phyloP scores from a whole-genome alignment of 495 filamentous ascomycete species.

The Glutinoglossum americanum region DNA sequence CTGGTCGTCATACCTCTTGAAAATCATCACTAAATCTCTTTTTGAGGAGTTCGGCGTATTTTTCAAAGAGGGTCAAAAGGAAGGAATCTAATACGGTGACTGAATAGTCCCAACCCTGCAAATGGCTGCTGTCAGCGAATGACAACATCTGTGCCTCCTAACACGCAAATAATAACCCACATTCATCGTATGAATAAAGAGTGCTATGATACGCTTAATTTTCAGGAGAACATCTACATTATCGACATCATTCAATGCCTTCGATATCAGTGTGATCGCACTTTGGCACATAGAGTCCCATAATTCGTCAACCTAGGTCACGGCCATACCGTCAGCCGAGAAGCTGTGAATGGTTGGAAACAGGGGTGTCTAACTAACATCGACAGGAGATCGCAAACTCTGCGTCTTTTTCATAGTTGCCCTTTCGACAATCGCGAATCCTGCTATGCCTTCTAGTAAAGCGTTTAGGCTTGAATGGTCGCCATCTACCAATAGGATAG shows the following conservation, averaged over 20 bases:
- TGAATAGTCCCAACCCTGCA: conserved; percentile 68
- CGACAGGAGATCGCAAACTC: conserved; percentile 57
- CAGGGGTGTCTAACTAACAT: conserved; percentile 33
- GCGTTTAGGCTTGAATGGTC: conserved; percentile 55
- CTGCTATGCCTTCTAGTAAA: conserved; percentile 77
- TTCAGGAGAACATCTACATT: conserved; percentile 73
- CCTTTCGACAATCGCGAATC: conserved; percentile 91
- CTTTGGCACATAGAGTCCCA: conserved; percentile 97
- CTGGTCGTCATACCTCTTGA: conserved; percentile 38
- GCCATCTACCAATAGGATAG: conserved; percentile 46
- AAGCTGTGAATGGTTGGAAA: background rate
- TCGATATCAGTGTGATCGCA: conserved; percentile 57
- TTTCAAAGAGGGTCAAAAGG: conserved; percentile 67
- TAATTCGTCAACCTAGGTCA: conserved; percentile 61
- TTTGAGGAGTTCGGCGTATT: conserved; percentile 84
- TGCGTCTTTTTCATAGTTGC: conserved; percentile 75
- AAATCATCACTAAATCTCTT: conserved; percentile 81
- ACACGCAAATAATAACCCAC: conserved; percentile 18
- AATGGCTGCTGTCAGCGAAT: conserved; percentile 10
- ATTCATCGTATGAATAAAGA: conserved; percentile 98
- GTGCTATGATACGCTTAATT: conserved; percentile 73
- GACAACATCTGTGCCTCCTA: background rate
- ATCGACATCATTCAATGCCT: conserved; percentile 50
- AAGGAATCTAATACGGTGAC: conserved; percentile 64
- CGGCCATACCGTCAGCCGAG: background rate